phyloP scores from a whole-genome alignment of 108 stramenopile genomes.

The Phaeodactylum tricornutum region DNA sequence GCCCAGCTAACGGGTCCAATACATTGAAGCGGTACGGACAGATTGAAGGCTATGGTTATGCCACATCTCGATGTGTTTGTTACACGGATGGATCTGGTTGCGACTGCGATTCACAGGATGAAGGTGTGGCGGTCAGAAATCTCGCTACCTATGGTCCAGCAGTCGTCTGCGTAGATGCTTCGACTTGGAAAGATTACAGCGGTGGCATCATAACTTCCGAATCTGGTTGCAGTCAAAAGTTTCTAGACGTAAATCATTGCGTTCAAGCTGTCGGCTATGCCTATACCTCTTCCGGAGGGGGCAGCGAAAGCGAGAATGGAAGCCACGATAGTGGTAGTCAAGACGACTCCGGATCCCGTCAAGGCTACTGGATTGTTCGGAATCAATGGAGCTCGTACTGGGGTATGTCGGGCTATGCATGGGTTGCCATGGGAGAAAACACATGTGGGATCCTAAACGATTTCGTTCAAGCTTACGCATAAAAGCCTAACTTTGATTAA shows the following conservation, averaged over 20 bases:
- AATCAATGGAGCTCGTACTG: slow-evolving; percentile 79
- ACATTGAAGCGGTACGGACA: slow-evolving; percentile 46
- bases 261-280: slow-evolving; percentile 83
- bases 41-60: slow-evolving; percentile 79
- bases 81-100: slow-evolving; percentile 81
- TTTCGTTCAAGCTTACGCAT: slow-evolving; percentile 66
- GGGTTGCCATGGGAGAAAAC: slow-evolving; percentile 81
- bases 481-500: too few relatives aligned
- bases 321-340: slow-evolving; percentile 16
- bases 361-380: slow-evolving; percentile 86
- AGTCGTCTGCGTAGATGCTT: slow-evolving; percentile 77
- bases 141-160: slow-evolving; percentile 81
- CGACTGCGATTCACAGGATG: slow-evolving; percentile 73
- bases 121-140: slow-evolving; percentile 64
- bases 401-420: slow-evolving; percentile 83
- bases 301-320: slow-evolving; percentile 16
- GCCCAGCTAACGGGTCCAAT: slow-evolving; percentile 11
- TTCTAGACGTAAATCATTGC: slow-evolving; percentile 83
- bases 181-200: slow-evolving; percentile 68
- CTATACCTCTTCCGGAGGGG: slow-evolving; percentile 20
- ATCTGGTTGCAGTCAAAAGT: slow-evolving; percentile 55
- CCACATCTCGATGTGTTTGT: slow-evolving; percentile 77
- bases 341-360: slow-evolving; percentile 32
- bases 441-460: slow-evolving; percentile 87
- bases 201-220: slow-evolving; percentile 79